Evolutionary conservation across 2,329 filamentous ascomycete species (phyloP).

Genomic region (Venturia oleaginea): DNA sequence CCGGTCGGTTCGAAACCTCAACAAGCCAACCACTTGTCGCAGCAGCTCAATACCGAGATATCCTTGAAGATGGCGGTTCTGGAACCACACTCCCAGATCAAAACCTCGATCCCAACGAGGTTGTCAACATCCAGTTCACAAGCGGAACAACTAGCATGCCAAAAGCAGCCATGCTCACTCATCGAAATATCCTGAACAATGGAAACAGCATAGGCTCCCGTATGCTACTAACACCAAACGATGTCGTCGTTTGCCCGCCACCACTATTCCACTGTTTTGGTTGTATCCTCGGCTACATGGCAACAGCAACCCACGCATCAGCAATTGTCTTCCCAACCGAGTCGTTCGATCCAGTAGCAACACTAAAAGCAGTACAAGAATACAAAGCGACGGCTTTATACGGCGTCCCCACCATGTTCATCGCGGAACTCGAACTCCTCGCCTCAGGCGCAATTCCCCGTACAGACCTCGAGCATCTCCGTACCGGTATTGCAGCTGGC

Average conservation of each 20-base stretch:
- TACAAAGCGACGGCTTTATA: conserved; percentile 63
- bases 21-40: conserved; percentile 29
- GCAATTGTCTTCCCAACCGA: conserved; percentile 78
- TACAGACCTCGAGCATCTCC: conserved; percentile 53
- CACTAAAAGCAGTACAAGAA: conserved; percentile 55
- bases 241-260: conserved; percentile 59
- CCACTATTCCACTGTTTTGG: conserved; percentile 70
- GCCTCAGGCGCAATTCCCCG: conserved; percentile 36
- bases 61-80: conserved; percentile 37
- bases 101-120: conserved; percentile 52
- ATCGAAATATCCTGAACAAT: conserved; percentile 86
- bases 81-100: conserved; percentile 36
- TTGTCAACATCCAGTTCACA: conserved; percentile 94
- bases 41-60: conserved; percentile 31
- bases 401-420: conserved; percentile 91
- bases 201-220: conserved; percentile 73
- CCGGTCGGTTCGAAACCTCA: conserved; percentile 40
- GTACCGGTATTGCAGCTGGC: conserved; percentile 88
- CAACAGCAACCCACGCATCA: conserved; percentile 74
- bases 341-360: conserved; percentile 71
- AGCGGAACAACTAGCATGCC: conserved; percentile 86
- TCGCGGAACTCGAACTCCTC: conserved; percentile 74
- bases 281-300: conserved; percentile 88
- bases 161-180: conserved; percentile 84
- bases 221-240: conserved; percentile 67